Percentiles rank a stretch among this genome's conserved stretches.
These are phyloP conservation scores for Polytolypa hystricis DNA, from an alignment of 2,329 filamentous ascomycete species.

Conservation along the genomic window DNA sequence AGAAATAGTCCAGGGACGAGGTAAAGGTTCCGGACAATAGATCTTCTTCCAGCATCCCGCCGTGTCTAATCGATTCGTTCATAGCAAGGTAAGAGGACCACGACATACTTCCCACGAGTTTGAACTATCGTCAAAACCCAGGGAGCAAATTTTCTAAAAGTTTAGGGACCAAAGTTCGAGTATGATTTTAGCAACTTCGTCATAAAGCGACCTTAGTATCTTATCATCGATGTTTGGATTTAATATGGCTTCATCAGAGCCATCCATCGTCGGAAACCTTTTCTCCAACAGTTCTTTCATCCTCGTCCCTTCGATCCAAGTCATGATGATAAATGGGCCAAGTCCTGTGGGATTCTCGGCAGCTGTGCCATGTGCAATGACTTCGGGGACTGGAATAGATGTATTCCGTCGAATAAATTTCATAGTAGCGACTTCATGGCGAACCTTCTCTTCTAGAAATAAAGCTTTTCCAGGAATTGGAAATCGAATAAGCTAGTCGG, in stretches of 20 bases:
- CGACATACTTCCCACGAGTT: neutral
- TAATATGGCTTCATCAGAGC: neutral
- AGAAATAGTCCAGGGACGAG: neutral
- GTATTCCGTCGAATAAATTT: constrained; percentile 12
- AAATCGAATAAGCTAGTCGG: constrained; percentile 14
- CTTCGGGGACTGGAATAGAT: constrained; percentile 11
- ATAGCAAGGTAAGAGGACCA: neutral
- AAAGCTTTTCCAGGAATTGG: constrained; percentile 11
- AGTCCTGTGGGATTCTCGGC: constrained; percentile 14
- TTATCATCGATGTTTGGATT: constrained; percentile 1
- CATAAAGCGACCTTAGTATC: neutral
- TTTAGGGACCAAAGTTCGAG: constrained; percentile 2
- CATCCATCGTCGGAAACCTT: neutral
- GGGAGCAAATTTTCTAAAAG: constrained; percentile 2
- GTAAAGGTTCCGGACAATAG: neutral
- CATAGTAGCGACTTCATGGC: constrained; percentile 12
- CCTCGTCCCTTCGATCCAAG: constrained; percentile 1
- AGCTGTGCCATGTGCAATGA: constrained; percentile 14
- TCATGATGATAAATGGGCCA: constrained; percentile 28
- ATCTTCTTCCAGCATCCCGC: neutral
- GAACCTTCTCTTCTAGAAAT: constrained; percentile 19
- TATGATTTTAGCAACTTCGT: neutral
- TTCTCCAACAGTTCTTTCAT: constrained; percentile 1
- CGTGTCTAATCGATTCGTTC: neutral
- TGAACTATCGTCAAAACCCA: neutral